These are phyloP conservation scores for Saturnispora hagleri DNA, from an alignment of 805 yeast species.

Conservation along the genomic window DNA sequence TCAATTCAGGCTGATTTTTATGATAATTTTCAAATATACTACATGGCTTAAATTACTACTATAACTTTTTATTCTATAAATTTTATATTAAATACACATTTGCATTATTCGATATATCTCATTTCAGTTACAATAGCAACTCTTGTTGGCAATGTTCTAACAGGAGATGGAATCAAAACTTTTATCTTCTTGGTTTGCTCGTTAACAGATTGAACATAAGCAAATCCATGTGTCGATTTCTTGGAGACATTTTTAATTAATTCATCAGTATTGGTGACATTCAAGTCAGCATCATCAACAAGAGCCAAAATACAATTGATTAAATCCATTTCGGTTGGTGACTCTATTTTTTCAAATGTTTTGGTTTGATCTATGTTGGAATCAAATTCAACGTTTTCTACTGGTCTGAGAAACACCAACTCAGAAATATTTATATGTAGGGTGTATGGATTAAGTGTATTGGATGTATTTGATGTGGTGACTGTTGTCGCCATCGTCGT, in stretches of 20 bases:
- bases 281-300: slow-evolving; percentile 20
- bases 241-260: slow-evolving; percentile 6
- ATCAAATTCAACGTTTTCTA: slow-evolving; percentile 13
- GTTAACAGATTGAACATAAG: slow-evolving; percentile 50
- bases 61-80: background rate
- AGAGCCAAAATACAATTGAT: slow-evolving; percentile 59
- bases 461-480: background rate
- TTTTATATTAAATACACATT: background rate
- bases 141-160: slow-evolving; percentile 61
- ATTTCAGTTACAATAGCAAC: slow-evolving; percentile 67
- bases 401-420: slow-evolving; percentile 53
- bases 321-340: slow-evolving; percentile 33
- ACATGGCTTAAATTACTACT: background rate
- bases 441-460: slow-evolving; percentile 73
- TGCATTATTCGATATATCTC: slow-evolving; percentile 65
- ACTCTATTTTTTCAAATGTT: slow-evolving; percentile 30
- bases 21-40: background rate
- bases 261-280: slow-evolving; percentile 16
- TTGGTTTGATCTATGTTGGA: slow-evolving; percentile 10
- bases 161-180: slow-evolving; percentile 80
- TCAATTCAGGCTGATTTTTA: background rate
- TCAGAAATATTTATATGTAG: slow-evolving; percentile 61
- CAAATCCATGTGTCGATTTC: slow-evolving; percentile 59
- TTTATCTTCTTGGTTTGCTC: slow-evolving; percentile 62
- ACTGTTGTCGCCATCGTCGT: slow-evolving; percentile 1